Evolutionary conservation across 2,329 filamentous ascomycete genomes (phyloP).

Genomic region (Stachybotrys chlorohalonatus): DNA sequence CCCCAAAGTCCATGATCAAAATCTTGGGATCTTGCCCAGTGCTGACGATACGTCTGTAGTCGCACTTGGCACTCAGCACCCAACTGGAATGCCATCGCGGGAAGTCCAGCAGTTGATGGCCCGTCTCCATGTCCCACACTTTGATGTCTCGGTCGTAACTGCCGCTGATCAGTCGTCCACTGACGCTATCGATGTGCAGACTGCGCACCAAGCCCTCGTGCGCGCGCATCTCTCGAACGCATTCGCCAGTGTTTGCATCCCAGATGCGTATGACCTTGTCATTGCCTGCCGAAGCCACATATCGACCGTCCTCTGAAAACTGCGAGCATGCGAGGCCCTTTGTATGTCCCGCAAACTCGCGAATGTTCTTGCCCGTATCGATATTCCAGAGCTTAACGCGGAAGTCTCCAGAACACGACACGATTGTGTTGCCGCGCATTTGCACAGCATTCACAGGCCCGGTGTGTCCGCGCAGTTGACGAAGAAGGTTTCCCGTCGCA

Average conservation of each 20-base stretch:
- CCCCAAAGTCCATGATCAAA: slow-evolving; percentile 86
- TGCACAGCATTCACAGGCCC: slow-evolving; percentile 96
- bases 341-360: slow-evolving; percentile 83
- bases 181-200: slow-evolving; percentile 80
- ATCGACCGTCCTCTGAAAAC: slow-evolving; percentile 90
- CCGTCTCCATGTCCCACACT: slow-evolving; percentile 80
- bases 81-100: slow-evolving; percentile 95
- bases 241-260: slow-evolving; percentile 82
- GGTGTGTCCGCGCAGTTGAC: slow-evolving; percentile 73
- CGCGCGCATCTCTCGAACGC: slow-evolving; percentile 70
- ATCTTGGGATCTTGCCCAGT: slow-evolving; percentile 92
- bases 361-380: slow-evolving; percentile 76
- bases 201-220: slow-evolving; percentile 83
- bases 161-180: slow-evolving; percentile 78
- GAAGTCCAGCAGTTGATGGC: slow-evolving; percentile 70
- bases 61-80: slow-evolving; percentile 92
- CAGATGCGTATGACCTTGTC: slow-evolving; percentile 95
- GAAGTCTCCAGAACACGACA: slow-evolving; percentile 90
- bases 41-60: slow-evolving; percentile 89
- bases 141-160: slow-evolving; percentile 95
- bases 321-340: slow-evolving; percentile 93
- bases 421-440: slow-evolving; percentile 83
- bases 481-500: slow-evolving; percentile 62
- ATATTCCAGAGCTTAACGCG: slow-evolving; percentile 94
- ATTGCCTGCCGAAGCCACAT: slow-evolving; percentile 88